Evolutionary conservation across 306 rosid species (phyloP).

Genomic region (Lupinus albus): DNA sequence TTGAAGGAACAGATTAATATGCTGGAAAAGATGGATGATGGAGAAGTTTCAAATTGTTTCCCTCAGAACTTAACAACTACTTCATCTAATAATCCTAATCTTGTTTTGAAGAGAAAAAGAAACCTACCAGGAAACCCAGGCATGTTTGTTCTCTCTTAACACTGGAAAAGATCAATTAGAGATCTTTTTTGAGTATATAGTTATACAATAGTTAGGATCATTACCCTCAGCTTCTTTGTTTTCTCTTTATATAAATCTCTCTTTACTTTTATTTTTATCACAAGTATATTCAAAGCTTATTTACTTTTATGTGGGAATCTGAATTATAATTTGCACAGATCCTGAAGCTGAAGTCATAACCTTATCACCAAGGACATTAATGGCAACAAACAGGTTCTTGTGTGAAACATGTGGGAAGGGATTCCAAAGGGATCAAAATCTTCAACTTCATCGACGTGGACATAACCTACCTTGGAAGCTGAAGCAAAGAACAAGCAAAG

Average conservation of each 20-base stretch:
- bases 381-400: conserved; percentile 86
- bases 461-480: conserved; percentile 95
- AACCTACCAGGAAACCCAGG: conserved; percentile 95
- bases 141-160: conserved; percentile 41
- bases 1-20: conserved; percentile 36
- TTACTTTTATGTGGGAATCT: conserved; percentile 10
- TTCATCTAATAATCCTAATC: conserved; percentile 48
- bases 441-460: conserved; percentile 82
- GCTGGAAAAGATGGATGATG: conserved; percentile 57
- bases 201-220: no score
- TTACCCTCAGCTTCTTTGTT: not conserved
- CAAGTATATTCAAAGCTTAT: conserved; percentile 43
- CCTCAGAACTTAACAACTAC: conserved; percentile 46
- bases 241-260: not conserved
- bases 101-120: conserved; percentile 73
- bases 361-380: conserved; percentile 77
- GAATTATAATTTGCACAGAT: conserved; percentile 47
- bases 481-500: conserved; percentile 77
- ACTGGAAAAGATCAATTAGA: no score
- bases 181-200: no score
- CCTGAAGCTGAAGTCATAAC: conserved; percentile 94
- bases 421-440: conserved; percentile 87
- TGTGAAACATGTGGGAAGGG: conserved; percentile 91
- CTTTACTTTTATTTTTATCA: not conserved
- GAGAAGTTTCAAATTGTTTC: conserved; percentile 51